Conservation (phyloP, 169 alveolate genomes). For the Eimeria mitis region DNA sequence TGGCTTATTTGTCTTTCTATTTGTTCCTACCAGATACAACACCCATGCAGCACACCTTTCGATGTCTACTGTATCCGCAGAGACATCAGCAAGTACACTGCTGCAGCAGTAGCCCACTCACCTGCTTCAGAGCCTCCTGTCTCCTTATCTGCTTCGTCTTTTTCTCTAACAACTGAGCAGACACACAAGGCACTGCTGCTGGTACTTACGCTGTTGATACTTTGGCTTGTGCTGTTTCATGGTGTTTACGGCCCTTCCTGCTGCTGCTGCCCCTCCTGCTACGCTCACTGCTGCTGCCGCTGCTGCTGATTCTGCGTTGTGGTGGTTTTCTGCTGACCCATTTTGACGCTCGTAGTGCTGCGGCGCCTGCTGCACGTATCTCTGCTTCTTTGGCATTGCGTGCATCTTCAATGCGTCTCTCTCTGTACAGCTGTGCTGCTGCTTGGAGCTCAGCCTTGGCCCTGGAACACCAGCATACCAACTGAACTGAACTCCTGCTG, state of each 20-base stretch:
- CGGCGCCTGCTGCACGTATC: slow-evolving; percentile 2
- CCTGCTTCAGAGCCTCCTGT: slow-evolving; percentile 56
- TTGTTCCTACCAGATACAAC: neutral
- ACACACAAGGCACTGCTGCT: slow-evolving; percentile 11
- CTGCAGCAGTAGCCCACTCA: neutral
- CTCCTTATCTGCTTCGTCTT: neutral
- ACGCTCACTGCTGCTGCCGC: neutral
- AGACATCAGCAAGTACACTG: neutral
- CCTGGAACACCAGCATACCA: neutral
- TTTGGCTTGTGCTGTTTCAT: neutral
- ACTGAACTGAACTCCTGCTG: neutral
- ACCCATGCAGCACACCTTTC: neutral
- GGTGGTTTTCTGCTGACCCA: slow-evolving; percentile 18
- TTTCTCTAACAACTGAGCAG: slow-evolving; percentile 30
- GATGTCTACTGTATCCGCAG: neutral
- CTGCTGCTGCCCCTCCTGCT: neutral
- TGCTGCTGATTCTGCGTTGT: neutral
- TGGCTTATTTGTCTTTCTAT: slow-evolving; percentile 27
- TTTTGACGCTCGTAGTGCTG: slow-evolving; percentile 23
- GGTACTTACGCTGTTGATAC: neutral
- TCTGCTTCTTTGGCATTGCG: neutral
- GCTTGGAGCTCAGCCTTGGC: neutral
- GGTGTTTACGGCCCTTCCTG: neutral
- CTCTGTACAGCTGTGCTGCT: slow-evolving; percentile 4
- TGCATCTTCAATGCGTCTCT: neutral